These are phyloP conservation scores for Chaetomium tenue DNA, from an alignment of 495 filamentous ascomycete genomes.

Conservation along the genomic window DNA sequence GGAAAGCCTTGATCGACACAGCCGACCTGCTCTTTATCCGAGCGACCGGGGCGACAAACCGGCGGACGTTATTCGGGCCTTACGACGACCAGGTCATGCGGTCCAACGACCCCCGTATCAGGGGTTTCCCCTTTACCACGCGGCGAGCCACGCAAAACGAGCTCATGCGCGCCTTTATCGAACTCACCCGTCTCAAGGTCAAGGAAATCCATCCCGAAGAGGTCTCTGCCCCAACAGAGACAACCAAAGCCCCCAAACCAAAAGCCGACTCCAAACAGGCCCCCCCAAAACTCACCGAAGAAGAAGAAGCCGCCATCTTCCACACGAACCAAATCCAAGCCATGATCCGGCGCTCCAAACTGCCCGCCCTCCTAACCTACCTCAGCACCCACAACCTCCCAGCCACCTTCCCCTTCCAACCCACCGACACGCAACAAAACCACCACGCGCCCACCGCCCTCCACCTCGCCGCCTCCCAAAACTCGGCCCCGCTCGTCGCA, in stretches of 20 bases:
- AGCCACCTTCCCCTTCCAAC: slow-evolving; percentile 74
- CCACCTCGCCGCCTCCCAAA: slow-evolving; percentile 78
- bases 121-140: slow-evolving; percentile 92
- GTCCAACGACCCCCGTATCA: slow-evolving; percentile 76
- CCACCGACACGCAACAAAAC: slow-evolving; percentile 63
- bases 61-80: slow-evolving; percentile 80
- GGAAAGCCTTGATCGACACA: slow-evolving; percentile 78
- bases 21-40: slow-evolving; percentile 83
- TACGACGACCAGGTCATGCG: slow-evolving; percentile 84
- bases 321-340: slow-evolving; percentile 87
- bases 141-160: slow-evolving; percentile 91
- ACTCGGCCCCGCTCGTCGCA: slow-evolving; percentile 67
- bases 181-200: slow-evolving; percentile 86
- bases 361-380: slow-evolving; percentile 83
- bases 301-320: slow-evolving; percentile 73
- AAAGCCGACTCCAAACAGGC: slow-evolving; percentile 45
- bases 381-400: slow-evolving; percentile 70
- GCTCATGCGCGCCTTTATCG: slow-evolving; percentile 88
- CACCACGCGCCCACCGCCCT: slow-evolving; percentile 83
- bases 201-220: slow-evolving; percentile 62
- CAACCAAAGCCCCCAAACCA: slow-evolving; percentile 37
- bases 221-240: slow-evolving; percentile 50
- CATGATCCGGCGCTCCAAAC: slow-evolving; percentile 84
- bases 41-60: slow-evolving; percentile 81
- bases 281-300: slow-evolving; percentile 64